Base-by-base conservation (phyloP, 148 eudicot species). In the Silene conica region DNA sequence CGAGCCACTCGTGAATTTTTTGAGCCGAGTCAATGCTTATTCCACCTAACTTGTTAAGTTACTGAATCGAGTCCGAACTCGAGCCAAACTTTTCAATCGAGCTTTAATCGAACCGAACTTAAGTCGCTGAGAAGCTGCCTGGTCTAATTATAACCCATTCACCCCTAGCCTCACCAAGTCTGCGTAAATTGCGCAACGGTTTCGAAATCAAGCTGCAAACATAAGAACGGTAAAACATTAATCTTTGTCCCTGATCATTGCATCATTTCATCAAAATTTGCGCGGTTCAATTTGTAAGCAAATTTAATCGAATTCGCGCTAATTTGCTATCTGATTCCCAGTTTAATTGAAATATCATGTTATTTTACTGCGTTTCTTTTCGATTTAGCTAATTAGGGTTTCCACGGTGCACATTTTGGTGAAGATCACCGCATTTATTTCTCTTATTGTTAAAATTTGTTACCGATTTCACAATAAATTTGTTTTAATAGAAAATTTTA, bases 351-450 rank as follows among this genome's bases (percentile, higher is more conserved):
- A 15, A 34, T 14, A 65, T 65, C 21, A 6, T 15, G 9, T 14
- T 65, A 16, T 31, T 14, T 34, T 5, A 14, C 48, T 22, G 16
- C 14, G 45, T 38, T 31, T 31, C 18, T 15, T 34, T 34, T 7
- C 50, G 48, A 65, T 50, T 50, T 50, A 12, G 55, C 18, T 0
- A 65, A 15, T 65, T 65, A 65, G 69, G 69, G 69, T 65, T 65
- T 65, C 19, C 10, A 18, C 48, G 34, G 21, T 10, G 48, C 48
- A 65, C 22, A 65, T 38, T 65, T 65, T 28, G 4, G 6, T 6
- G 14, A 16, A 65, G 14, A 8, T 65, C 16, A 20, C 38, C 19
- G 48, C n/a, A 31, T 15, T 34, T 31, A 13, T 2, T 16, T 8
- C 48, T 19, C 4, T 31, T 38, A 18, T 65, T 23, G 3, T 16